These are phyloP conservation scores for Botrytis medusae DNA, from an alignment of 2,329 filamentous ascomycete species.

Conservation along the genomic window DNA sequence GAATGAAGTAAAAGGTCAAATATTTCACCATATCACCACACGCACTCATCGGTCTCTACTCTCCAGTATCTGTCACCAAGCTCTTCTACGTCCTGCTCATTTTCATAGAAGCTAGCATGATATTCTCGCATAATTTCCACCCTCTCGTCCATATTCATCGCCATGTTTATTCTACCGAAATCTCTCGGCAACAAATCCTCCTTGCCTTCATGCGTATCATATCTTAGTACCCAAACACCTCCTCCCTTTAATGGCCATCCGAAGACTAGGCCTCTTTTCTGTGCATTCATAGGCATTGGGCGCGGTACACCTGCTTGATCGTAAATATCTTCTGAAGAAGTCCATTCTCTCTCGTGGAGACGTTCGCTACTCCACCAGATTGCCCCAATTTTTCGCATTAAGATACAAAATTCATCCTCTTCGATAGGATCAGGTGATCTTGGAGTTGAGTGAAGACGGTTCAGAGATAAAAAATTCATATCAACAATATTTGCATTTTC, in stretches of 20 bases:
- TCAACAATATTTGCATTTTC: neutral
- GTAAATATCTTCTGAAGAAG: neutral
- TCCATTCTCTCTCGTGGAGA: neutral
- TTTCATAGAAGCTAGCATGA: neutral
- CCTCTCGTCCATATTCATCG: neutral
- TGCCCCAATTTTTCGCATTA: neutral
- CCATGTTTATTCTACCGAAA: constrained; percentile 4
- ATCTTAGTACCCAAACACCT: constrained; percentile 3
- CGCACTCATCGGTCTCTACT: neutral
- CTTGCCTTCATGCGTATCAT: neutral
- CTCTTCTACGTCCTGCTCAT: neutral
- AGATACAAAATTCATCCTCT: neutral
- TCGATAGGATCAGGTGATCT: neutral
- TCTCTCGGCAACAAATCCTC: neutral
- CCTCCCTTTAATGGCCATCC: neutral
- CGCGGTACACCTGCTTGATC: neutral
- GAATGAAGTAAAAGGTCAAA: neutral
- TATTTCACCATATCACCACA: neutral
- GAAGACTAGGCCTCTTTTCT: neutral
- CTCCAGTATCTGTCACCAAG: neutral
- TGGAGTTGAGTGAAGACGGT: neutral
- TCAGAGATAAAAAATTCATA: neutral
- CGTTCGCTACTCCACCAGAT: constrained; percentile 4
- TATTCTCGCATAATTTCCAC: neutral
- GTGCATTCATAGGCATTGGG: neutral